These are phyloP conservation scores for Clarkia xantiana DNA, from an alignment of 345 rosid genomes.

Conservation along the genomic window DNA sequence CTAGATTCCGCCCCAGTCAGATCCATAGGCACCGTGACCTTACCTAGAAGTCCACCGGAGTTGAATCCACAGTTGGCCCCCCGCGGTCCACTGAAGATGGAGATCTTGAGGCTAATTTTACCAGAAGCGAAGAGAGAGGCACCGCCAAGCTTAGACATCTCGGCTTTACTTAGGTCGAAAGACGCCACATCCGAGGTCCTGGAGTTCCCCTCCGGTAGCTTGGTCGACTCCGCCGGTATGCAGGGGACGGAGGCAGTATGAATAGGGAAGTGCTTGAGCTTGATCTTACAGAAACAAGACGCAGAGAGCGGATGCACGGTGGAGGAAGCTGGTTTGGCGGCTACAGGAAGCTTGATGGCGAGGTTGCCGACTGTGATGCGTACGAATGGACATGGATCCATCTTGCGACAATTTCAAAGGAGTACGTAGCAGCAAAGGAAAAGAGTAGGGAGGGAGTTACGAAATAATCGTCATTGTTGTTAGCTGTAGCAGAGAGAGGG, in stretches of 20 bases:
- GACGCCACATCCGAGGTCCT: slow-evolving; percentile 35
- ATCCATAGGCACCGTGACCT: slow-evolving; percentile 63
- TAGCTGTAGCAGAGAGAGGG: no score
- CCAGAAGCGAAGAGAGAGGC: slow-evolving; percentile 45
- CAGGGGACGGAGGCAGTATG: slow-evolving; percentile 57
- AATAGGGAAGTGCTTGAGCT: slow-evolving; percentile 46
- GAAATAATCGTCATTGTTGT: no score
- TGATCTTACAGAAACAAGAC: slow-evolving; percentile 72
- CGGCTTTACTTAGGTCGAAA: slow-evolving; percentile 58
- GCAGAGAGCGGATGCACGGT: slow-evolving; percentile 71
- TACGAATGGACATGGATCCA: slow-evolving; percentile 95
- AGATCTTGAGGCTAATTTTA: slow-evolving; percentile 36
- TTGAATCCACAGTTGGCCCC: slow-evolving; percentile 58
- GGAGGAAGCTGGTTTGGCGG: slow-evolving; percentile 55
- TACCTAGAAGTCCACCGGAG: slow-evolving; percentile 63
- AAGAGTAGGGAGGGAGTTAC: no score
- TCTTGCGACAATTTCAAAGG: slow-evolving; percentile 2
- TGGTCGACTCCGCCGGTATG: slow-evolving; percentile 38
- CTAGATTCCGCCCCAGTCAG: slow-evolving; percentile 45
- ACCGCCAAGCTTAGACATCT: slow-evolving; percentile 36
- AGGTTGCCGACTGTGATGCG: slow-evolving; percentile 60
- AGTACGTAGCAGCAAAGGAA: no score
- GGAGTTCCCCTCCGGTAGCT: slow-evolving; percentile 19
- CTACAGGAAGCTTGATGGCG: slow-evolving; percentile 55
- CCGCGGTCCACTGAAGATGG: slow-evolving; percentile 55